Base-by-base conservation (phyloP, 352 stramenopile species). In the Globisporangium parvum region DNA sequence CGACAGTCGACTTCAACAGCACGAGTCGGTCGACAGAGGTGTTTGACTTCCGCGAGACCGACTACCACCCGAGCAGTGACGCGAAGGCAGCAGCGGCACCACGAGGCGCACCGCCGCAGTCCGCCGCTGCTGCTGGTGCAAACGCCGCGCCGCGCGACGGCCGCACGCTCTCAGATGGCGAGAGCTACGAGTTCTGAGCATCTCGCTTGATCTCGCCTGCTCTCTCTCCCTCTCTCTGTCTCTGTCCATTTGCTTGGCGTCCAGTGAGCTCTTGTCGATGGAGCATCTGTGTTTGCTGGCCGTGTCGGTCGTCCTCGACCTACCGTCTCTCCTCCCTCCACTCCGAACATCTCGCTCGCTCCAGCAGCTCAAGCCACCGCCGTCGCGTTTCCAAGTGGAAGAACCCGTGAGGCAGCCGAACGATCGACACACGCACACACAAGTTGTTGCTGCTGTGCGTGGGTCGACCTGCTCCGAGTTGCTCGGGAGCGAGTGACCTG, bases 171-270 rank as follows among this genome's bases (percentile, higher is more conserved):
- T 85, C 75, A 24, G 75, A 84, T 48, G 79, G 76, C 28, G 75
- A 86, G 62, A 84, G 67, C 57, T 90, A 90, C 65, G 79, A 90
- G 66, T 90, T 90, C 53, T 90, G 50, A 85, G 31, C 26, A 31
- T 6, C 26, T 31, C 26, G 26, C 26, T 31, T 6, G 26, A 6
- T 31, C 26, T 31, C 26, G 26, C 26, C 3, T 31, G 26, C 26
- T 31, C 6, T 31, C 26, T 10, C 31, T 2, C n/a, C n/a, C n/a
- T 33, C 28, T 10, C 31, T 2, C 3, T 14, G 31, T 37, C 31
- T 37, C 10, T 37, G 31, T 37, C 12, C 31, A 5, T 37, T 12
- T 37, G 6, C 31, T 37, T 37, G 31, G 31, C 31, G 31, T 37
- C 31, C 31, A 12, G 31, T 37, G 31, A 37, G 31, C 31, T 37